Percentiles rank a stretch among this genome's conserved stretches.
Evolutionary conservation across 2,329 filamentous ascomycete species (phyloP).

Genomic region (Monosporascus sp.): DNA sequence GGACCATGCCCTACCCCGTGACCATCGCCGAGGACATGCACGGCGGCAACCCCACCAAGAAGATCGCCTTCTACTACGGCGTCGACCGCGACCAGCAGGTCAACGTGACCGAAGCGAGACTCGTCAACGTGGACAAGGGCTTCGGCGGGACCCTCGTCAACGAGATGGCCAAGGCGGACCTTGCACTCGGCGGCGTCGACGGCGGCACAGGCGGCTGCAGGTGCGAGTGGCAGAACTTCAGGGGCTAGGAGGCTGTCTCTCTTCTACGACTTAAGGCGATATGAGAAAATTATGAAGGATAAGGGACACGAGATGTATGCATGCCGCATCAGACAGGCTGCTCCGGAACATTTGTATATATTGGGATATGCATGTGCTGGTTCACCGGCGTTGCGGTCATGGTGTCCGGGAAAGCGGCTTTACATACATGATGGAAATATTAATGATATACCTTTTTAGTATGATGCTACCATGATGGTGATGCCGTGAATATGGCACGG

Average conservation of each 20-base stretch:
- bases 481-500: too few relatives aligned
- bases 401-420: not conserved
- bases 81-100: slow-evolving; percentile 44
- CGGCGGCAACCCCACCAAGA: slow-evolving; percentile 47
- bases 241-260: not conserved
- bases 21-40: slow-evolving; percentile 58
- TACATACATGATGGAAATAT: not conserved
- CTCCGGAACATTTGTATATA: not conserved
- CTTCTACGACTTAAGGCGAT: too few relatives aligned
- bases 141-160: slow-evolving; percentile 51
- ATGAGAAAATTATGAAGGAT: not conserved
- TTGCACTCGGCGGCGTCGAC: slow-evolving; percentile 53
- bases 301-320: not conserved
- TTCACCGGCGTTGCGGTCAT: not conserved
- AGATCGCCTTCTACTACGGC: slow-evolving; percentile 49
- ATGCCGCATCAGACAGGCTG: not conserved
- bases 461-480: too few relatives aligned
- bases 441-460: too few relatives aligned
- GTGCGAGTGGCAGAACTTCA: slow-evolving; percentile 56
- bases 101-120: slow-evolving; percentile 33
- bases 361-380: not conserved
- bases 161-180: slow-evolving; percentile 35
- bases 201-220: slow-evolving; percentile 58
- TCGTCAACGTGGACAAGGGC: slow-evolving; percentile 44
- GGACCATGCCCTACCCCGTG: slow-evolving; percentile 59